Percentiles rank a stretch among this genome's conserved stretches.
phyloP scores from a whole-genome alignment of 768 basidiomycete genomes.

The Rhodotorula paludigena region DNA sequence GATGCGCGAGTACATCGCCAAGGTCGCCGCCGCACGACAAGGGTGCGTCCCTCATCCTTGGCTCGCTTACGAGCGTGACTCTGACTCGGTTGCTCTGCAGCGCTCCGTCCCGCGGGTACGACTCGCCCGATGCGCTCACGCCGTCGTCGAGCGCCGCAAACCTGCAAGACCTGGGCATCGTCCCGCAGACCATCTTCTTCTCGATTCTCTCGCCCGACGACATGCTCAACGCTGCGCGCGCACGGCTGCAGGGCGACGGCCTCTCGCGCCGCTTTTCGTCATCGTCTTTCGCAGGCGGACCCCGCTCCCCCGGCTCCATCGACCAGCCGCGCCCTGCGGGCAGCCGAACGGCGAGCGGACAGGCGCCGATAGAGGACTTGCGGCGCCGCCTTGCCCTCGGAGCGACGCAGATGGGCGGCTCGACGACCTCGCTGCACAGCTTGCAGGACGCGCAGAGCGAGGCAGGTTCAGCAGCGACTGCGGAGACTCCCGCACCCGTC shows the following conservation, averaged over 20 bases:
- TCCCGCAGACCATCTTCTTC: conserved; percentile 44
- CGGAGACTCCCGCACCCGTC: background rate
- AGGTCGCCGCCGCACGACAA: conserved; percentile 81
- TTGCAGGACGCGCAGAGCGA: background rate
- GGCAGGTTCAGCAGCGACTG: background rate
- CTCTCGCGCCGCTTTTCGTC: conserved; percentile 1
- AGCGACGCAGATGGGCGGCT: background rate
- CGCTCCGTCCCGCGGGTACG: conserved; percentile 9
- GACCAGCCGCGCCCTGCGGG: background rate
- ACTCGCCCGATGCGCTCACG: conserved; percentile 7
- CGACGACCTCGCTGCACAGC: conserved; percentile 1
- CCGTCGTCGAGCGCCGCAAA: conserved; percentile 6
- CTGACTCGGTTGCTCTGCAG: background rate
- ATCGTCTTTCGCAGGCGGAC: background rate
- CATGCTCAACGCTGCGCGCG: conserved; percentile 6
- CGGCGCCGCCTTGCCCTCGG: conserved; percentile 27
- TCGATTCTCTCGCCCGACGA: conserved; percentile 29
- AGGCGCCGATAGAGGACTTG: conserved; percentile 32
- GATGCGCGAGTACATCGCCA: conserved; percentile 83
- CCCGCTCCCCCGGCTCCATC: conserved; percentile 15
- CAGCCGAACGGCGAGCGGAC: conserved; percentile 2
- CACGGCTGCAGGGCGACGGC: background rate
- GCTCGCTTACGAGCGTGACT: background rate
- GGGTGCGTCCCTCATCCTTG: conserved; percentile 48
- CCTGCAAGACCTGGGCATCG: conserved; percentile 41